Evolutionary conservation across 768 basidiomycete species (phyloP).

Genomic region (Leccinum arenicola): DNA sequence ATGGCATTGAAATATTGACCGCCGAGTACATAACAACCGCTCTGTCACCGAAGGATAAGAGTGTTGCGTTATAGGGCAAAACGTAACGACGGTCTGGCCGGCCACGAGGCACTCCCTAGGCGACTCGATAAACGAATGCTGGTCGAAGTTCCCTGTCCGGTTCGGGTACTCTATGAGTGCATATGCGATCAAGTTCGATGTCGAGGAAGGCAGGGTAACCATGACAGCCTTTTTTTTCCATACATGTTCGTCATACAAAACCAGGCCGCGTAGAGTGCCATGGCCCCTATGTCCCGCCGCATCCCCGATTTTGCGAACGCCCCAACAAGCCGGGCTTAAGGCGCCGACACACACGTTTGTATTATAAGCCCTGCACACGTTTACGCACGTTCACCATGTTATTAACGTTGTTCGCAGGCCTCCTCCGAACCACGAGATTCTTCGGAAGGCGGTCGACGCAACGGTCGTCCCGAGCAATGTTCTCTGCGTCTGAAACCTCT

Average conservation of each 20-base stretch:
- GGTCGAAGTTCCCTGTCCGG: not conserved
- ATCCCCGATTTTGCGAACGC: not conserved
- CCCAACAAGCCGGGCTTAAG: not conserved
- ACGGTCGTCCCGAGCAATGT: constrained; percentile 19
- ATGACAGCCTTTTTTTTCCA: not conserved
- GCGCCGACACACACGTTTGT: not conserved
- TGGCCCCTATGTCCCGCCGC: not conserved
- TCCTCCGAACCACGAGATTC: constrained; percentile 27
- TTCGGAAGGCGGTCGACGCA: constrained; percentile 14
- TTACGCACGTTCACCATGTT: constrained; percentile 1
- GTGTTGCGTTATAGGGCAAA: not conserved
- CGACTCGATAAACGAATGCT: not conserved
- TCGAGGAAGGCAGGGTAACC: not conserved
- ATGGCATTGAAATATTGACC: not conserved
- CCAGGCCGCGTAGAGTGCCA: not conserved
- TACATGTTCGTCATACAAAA: not conserved
- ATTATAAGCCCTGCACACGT: not conserved
- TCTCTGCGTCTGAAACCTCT: constrained; percentile 21
- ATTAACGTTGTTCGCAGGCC: constrained; percentile 4
- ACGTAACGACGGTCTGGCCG: not conserved
- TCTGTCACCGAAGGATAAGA: not conserved
- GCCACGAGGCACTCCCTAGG: not conserved
- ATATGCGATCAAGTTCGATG: not conserved
- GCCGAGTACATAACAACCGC: not conserved
- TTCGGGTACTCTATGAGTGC: not conserved